These are phyloP conservation scores for Tremellales sp. DNA, from an alignment of 1,284 basidiomycete genomes.

Conservation along the genomic window DNA sequence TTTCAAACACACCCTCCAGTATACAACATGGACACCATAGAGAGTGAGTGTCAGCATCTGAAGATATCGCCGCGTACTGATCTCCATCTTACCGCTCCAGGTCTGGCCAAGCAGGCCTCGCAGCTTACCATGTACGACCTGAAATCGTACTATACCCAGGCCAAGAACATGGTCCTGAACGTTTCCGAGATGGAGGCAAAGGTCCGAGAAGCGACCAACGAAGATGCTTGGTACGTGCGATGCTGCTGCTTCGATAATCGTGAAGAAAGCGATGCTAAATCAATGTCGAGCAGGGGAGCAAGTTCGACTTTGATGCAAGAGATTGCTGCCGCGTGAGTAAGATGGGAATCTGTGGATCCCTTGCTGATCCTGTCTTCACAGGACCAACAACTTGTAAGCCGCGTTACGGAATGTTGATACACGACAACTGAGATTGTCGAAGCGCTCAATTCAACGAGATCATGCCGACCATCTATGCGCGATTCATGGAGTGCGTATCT, in stretches of 20 bases:
- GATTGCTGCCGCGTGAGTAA: conserved; percentile 83
- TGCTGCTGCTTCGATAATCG: neutral
- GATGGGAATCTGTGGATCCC: neutral
- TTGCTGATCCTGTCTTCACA: conserved; percentile 36
- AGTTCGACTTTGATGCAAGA: conserved; percentile 98
- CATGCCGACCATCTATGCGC: conserved; percentile 94
- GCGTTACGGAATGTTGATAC: neutral
- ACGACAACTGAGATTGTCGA: conserved; percentile 4
- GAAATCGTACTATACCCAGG: conserved; percentile 90
- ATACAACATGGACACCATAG: conserved; percentile 31
- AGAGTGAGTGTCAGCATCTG: conserved; percentile 19
- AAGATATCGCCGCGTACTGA: conserved; percentile 2
- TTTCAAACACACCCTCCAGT: neutral
- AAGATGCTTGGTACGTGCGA: conserved; percentile 84
- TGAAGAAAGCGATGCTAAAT: neutral
- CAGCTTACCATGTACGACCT: conserved; percentile 72
- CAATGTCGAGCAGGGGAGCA: conserved; percentile 68
- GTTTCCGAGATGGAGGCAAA: conserved; percentile 96
- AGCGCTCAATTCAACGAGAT: conserved; percentile 99
- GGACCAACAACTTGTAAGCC: conserved; percentile 87
- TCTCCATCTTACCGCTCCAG: conserved; percentile 16
- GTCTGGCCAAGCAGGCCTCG: conserved; percentile 47
- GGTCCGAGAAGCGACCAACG: conserved; percentile 94
- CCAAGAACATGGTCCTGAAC: conserved; percentile 69
- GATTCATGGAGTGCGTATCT: conserved; percentile 91